Evolutionary conservation across 1,139 yeast genomes (phyloP), one percentile per base, ranked within the genome.

Genomic region (Sugiyamaella novakii): DNA sequence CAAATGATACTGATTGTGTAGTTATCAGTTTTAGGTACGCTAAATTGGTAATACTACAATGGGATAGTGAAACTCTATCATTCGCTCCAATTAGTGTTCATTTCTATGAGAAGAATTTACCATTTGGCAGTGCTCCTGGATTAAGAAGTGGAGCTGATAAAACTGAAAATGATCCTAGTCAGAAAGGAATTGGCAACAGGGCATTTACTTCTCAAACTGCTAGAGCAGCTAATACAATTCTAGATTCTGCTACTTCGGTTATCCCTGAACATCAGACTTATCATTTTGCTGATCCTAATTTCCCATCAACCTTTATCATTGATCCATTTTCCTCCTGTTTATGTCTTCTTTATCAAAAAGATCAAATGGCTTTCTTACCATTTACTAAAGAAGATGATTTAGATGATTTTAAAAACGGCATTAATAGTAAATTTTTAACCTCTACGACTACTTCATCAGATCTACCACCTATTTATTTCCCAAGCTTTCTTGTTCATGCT

Each of bases 81-180:
- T 74, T 92, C 11, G 72, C 78, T 15, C 88, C 97, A 0, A 77
- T 81, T 2, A 87, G 96, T 45, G 73, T 92, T 49, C 99, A 92
- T 67, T 88, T 79, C 65, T 92, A 91, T 66, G 98, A 91, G 62
- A 79, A 80, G 48, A 79, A 82, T 38, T 75, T 86, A 11, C 44
- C 38, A 8, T 47, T 47, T 37, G 47, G 51, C 18, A 40, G 39
- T n/a, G 46, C 46, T 19, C 43, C 50, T 14, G 46, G 42, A 3
- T 31, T 30, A 27, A 21, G 44, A 31, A 41, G 44, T 31, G 44
- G 44, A 29, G 44, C 15, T n/a, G 37, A 41, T 21, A 19, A 18
- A n/a, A 34, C 27, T 24, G 50, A 36, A 19, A 40, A 27, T n/a
- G 46, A 33, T 4, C 29, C 41, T 10, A 36, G 19, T 14, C 29